A percentile compares a stretch with the other conserved stretches of the same genome.
Evolutionary conservation across 331 rosid genomes (phyloP).

Genomic region (Quercus phellos): DNA sequence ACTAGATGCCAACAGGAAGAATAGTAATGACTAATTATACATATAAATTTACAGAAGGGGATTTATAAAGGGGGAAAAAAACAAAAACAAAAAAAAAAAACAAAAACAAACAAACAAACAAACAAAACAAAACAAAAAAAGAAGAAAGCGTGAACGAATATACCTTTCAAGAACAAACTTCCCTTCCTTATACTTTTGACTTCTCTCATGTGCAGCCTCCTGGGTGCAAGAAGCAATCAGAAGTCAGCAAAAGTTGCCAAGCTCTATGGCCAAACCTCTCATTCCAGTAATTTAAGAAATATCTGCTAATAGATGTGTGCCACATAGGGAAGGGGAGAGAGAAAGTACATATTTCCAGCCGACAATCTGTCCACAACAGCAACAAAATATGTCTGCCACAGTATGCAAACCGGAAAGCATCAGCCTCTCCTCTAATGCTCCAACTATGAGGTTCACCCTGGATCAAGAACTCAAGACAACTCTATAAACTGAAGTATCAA

Average conservation of each 20-base stretch:
- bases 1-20: neutral
- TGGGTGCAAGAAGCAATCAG: constrained; percentile 13
- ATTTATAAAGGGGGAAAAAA: neutral
- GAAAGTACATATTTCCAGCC: constrained; percentile 90
- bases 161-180: constrained; percentile 93
- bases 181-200: constrained; percentile 88
- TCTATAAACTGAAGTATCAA: neutral
- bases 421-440: constrained; percentile 62
- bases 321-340: constrained; percentile 13
- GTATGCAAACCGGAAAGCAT: constrained; percentile 84
- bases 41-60: neutral
- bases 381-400: constrained; percentile 79
- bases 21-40: neutral
- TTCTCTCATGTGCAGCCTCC: constrained; percentile 79
- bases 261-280: neutral
- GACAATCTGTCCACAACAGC: constrained; percentile 79
- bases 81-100: too few relatives aligned
- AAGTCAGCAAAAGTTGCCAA: neutral
- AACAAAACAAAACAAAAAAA: neutral
- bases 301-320: neutral
- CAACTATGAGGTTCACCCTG: constrained; percentile 63
- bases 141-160: neutral
- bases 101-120: too few relatives aligned
- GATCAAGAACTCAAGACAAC: constrained; percentile 12
- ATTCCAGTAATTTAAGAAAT: neutral